Evolutionary conservation across 306 rosid species (phyloP).

Genomic region (Hippophae tibetana): DNA sequence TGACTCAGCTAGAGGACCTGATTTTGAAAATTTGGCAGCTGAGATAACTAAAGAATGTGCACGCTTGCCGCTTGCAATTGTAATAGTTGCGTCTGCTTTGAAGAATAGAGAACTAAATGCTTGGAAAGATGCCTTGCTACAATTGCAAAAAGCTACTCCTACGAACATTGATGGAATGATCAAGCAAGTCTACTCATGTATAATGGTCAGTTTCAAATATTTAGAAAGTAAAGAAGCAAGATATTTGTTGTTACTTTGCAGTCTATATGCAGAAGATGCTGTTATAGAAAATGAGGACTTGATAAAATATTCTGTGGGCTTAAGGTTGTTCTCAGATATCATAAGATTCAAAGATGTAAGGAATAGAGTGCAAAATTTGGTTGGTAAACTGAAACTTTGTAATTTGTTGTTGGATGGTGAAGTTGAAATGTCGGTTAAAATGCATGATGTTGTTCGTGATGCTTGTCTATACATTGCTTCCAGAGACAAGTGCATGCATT

Average conservation of each 20-base stretch:
- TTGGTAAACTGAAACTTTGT: constrained; percentile 3
- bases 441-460: constrained; percentile 10
- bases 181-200: constrained; percentile 7
- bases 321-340: background rate
- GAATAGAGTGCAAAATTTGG: constrained; percentile 1
- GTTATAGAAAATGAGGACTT: background rate
- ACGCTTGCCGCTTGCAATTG: constrained; percentile 27
- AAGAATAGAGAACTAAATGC: background rate
- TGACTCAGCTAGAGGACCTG: background rate
- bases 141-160: background rate
- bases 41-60: constrained; percentile 24
- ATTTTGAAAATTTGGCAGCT: background rate
- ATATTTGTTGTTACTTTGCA: background rate
- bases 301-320: background rate
- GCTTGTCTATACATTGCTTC: constrained; percentile 5
- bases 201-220: background rate
- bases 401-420: constrained; percentile 10
- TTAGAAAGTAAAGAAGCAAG: constrained; percentile 1
- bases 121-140: constrained; percentile 18
- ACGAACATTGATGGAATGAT: background rate
- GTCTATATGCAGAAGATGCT: background rate
- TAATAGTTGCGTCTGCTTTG: constrained; percentile 13
- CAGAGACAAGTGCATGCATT: background rate
- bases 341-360: background rate
- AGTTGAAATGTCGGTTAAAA: background rate